phyloP scores from a whole-genome alignment of 202 grass and related monocot genomes.

The Saccharum hybrid region DNA sequence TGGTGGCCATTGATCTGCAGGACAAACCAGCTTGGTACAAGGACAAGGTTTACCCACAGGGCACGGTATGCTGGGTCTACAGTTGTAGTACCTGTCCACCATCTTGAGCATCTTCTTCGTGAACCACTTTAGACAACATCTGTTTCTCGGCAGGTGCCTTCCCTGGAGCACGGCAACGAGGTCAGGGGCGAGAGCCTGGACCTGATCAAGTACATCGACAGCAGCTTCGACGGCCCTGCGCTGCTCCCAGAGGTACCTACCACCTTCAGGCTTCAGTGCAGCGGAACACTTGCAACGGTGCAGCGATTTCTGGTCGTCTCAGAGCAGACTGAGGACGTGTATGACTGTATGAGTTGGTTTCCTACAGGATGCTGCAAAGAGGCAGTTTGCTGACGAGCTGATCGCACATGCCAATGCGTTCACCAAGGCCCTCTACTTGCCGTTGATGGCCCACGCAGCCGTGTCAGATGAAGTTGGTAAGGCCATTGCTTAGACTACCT shows the following conservation, averaged over 20 bases:
- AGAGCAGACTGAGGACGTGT: neutral
- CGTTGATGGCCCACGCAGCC: slow-evolving; percentile 47
- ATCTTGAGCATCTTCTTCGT: neutral
- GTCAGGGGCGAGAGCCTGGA: slow-evolving; percentile 22
- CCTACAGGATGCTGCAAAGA: slow-evolving; percentile 67
- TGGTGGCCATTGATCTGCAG: slow-evolving; percentile 68
- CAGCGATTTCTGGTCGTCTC: neutral
- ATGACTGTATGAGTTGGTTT: neutral
- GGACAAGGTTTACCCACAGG: slow-evolving; percentile 70
- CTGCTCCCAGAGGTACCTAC: slow-evolving; percentile 69
- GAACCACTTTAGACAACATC: neutral
- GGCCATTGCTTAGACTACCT: too few species aligned
- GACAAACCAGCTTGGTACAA: slow-evolving; percentile 89
- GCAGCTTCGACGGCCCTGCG: slow-evolving; percentile 23
- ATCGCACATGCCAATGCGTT: slow-evolving; percentile 55
- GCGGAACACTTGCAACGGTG: neutral
- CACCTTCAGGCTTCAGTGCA: neutral
- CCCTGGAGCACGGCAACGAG: slow-evolving; percentile 17
- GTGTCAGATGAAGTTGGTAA: slow-evolving; percentile 62
- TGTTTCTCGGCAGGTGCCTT: slow-evolving; percentile 45
- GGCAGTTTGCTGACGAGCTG: slow-evolving; percentile 72
- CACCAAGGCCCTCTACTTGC: slow-evolving; percentile 47
- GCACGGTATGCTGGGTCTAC: slow-evolving; percentile 52
- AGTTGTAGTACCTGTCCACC: neutral
- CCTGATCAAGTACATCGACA: slow-evolving; percentile 14